Conservation (phyloP, 140 eudicot genomes). For the Bidens hawaiensis region DNA sequence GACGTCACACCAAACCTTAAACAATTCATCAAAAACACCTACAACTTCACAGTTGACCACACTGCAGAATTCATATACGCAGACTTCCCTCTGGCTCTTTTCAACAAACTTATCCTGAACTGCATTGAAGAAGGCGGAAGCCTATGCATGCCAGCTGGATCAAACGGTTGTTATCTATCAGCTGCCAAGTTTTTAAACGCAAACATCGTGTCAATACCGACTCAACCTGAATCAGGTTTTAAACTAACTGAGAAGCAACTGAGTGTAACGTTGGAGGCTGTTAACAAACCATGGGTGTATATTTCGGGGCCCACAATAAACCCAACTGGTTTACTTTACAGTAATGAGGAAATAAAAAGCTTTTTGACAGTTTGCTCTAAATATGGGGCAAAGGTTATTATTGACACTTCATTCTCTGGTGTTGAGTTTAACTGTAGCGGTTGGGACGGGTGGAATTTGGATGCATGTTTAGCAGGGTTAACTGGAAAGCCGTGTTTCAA, state of each 20-base stretch:
- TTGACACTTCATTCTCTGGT: slow-evolving; percentile 87
- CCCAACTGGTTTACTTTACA: slow-evolving; percentile 84
- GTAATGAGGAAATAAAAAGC: slow-evolving; percentile 60
- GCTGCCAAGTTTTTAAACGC: slow-evolving; percentile 79
- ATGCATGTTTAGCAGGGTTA: slow-evolving; percentile 40
- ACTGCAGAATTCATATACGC: slow-evolving; percentile 60
- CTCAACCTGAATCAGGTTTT: slow-evolving; percentile 57
- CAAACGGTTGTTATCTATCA: slow-evolving; percentile 70
- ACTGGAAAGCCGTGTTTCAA: slow-evolving; percentile 42
- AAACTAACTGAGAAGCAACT: slow-evolving; percentile 62
- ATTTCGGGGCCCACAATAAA: slow-evolving; percentile 85
- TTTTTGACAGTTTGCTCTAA: slow-evolving; percentile 61
- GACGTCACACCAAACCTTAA: slow-evolving; percentile 63
- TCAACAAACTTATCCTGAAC: slow-evolving; percentile 73
- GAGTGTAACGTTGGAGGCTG: slow-evolving; percentile 27
- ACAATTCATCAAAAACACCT: slow-evolving; percentile 41
- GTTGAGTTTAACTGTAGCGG: slow-evolving; percentile 45
- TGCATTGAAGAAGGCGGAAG: slow-evolving; percentile 91
- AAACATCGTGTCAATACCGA: slow-evolving; percentile 43
- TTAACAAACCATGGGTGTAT: slow-evolving; percentile 81
- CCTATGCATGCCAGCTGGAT: slow-evolving; percentile 73
- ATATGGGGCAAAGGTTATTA: slow-evolving; percentile 73
- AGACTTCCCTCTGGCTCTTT: slow-evolving; percentile 67
- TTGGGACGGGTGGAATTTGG: slow-evolving; percentile 65
- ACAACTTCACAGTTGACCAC: slow-evolving; percentile 52